These are phyloP conservation scores for Gentiana straminea DNA, from an alignment of 257 asterid species.

Conservation along the genomic window DNA sequence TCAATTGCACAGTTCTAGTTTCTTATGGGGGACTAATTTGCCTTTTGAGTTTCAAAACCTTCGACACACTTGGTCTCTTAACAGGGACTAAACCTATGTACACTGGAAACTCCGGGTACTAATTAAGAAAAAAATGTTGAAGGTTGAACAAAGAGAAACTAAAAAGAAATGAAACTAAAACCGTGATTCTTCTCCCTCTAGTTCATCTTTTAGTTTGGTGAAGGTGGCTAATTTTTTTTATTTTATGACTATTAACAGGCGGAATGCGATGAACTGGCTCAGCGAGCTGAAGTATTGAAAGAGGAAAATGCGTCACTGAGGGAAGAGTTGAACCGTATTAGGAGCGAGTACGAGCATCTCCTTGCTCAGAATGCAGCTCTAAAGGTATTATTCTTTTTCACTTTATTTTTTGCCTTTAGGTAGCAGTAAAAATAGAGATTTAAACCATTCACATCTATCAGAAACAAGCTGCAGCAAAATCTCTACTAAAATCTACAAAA, in stretches of 20 bases:
- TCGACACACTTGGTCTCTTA: too few relatives aligned
- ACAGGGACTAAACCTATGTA: not conserved
- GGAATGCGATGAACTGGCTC: constrained; percentile 92
- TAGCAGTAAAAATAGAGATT: not conserved
- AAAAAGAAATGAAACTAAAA: too few relatives aligned
- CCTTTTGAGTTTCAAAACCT: not conserved
- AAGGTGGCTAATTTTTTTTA: constrained; percentile 3
- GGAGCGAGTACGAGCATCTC: constrained; percentile 66
- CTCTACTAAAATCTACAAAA: too few relatives aligned
- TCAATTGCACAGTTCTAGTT: not conserved
- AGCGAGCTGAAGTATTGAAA: constrained; percentile 63
- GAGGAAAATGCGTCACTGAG: constrained; percentile 85
- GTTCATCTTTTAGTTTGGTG: not conserved
- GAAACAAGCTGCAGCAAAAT: too few relatives aligned
- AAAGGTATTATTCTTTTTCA: constrained; percentile 40
- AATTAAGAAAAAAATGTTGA: too few relatives aligned
- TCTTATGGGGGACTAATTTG: too few relatives aligned
- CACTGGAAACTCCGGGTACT: not conserved
- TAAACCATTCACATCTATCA: too few relatives aligned
- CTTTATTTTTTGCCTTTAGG: not conserved
- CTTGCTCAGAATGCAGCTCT: constrained; percentile 71
- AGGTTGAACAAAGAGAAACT: too few relatives aligned
- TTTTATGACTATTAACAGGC: constrained; percentile 34
- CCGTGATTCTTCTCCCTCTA: too few relatives aligned
- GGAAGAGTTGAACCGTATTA: constrained; percentile 66